These are phyloP conservation scores for Stagonosporopsis cucurbitacearum DNA, from an alignment of 2,329 filamentous ascomycete genomes.

Conservation along the genomic window DNA sequence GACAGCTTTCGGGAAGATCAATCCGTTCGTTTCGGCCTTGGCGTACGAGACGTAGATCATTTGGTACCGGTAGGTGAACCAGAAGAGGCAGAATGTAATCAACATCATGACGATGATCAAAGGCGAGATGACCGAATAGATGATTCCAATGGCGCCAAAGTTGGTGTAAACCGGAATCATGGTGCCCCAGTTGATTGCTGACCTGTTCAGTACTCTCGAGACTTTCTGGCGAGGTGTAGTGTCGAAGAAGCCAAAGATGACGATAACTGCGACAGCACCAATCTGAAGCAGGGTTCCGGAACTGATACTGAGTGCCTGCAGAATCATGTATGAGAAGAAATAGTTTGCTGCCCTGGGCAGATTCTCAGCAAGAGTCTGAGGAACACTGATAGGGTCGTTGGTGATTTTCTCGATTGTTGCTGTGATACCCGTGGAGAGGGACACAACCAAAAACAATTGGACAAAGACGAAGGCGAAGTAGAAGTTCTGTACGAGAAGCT, in stretches of 20 bases:
- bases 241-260: slow-evolving; percentile 81
- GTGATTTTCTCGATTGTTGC: slow-evolving; percentile 69
- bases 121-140: slow-evolving; percentile 88
- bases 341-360: slow-evolving; percentile 91
- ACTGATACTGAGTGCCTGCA: slow-evolving; percentile 89
- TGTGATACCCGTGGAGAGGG: slow-evolving; percentile 77
- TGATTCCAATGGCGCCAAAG: slow-evolving; percentile 85
- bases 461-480: slow-evolving; percentile 96
- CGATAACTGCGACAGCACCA: slow-evolving; percentile 76
- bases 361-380: slow-evolving; percentile 75
- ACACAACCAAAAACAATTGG: slow-evolving; percentile 92
- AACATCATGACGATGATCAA: slow-evolving; percentile 93
- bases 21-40: slow-evolving; percentile 86
- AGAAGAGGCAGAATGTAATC: slow-evolving; percentile 88
- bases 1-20: slow-evolving; percentile 89
- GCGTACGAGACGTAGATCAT: slow-evolving; percentile 95
- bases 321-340: slow-evolving; percentile 98
- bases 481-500: slow-evolving; percentile 86
- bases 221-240: slow-evolving; percentile 85
- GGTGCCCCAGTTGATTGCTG: slow-evolving; percentile 83
- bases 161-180: slow-evolving; percentile 98
- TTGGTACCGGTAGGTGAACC: slow-evolving; percentile 95
- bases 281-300: slow-evolving; percentile 88
- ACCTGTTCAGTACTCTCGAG: slow-evolving; percentile 78
- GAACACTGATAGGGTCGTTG: slow-evolving; percentile 69